Percentiles rank a stretch among this genome's conserved stretches.
phyloP scores from a whole-genome alignment of 1,284 basidiomycete genomes.

The Cutaneotrichosporon sp. region DNA sequence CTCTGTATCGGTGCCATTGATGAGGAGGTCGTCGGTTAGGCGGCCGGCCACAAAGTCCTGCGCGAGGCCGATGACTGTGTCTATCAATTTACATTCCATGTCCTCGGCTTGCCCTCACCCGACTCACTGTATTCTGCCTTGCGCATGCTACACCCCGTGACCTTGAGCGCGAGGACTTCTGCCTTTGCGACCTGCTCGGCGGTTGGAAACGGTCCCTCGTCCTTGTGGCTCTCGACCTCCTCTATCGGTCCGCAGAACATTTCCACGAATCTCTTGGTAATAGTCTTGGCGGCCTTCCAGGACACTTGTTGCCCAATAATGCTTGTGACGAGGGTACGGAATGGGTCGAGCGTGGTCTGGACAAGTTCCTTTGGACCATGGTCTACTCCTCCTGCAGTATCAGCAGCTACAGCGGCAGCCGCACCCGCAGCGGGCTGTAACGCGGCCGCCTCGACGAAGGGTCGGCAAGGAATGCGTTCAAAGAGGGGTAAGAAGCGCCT shows the following conservation, averaged over 20 bases:
- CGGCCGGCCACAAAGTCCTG: constrained; percentile 72
- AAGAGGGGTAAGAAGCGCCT: constrained; percentile 71
- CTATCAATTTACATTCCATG: neutral
- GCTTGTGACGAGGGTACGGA: constrained; percentile 64
- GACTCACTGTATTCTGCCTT: constrained; percentile 79
- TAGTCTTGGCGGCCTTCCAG: constrained; percentile 82
- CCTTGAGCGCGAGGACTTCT: constrained; percentile 62
- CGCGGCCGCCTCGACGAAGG: constrained; percentile 27
- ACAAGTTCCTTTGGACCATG: neutral
- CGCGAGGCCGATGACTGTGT: constrained; percentile 72
- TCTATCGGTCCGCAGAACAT: constrained; percentile 62
- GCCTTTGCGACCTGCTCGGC: constrained; percentile 65
- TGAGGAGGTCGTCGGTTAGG: constrained; percentile 68
- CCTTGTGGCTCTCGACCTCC: constrained; percentile 10
- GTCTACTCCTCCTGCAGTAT: neutral
- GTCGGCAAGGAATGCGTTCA: constrained; percentile 36
- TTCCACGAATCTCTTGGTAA: constrained; percentile 76
- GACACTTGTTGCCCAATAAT: constrained; percentile 88
- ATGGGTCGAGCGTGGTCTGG: constrained; percentile 37
- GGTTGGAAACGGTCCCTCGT: constrained; percentile 61
- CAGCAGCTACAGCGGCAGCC: neutral
- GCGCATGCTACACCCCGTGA: constrained; percentile 71
- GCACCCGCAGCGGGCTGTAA: constrained; percentile 1
- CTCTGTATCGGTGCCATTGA: constrained; percentile 70
- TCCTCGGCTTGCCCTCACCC: neutral